Evolutionary conservation across 192 early-diverging fungal species (phyloP).

Genomic region (Entrophospora sp.): DNA sequence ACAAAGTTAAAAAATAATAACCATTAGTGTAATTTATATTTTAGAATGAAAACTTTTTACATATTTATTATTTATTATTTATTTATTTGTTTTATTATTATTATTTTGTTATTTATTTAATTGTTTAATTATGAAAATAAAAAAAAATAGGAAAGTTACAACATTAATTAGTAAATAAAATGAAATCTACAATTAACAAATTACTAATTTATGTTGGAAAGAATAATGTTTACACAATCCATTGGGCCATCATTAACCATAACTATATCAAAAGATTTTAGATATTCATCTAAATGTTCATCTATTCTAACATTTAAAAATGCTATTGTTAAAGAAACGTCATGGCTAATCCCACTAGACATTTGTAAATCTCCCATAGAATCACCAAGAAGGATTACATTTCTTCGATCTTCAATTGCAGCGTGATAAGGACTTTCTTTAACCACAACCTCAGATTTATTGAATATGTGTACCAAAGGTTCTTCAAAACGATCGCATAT

Average conservation of each 20-base stretch:
- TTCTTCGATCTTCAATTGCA: constrained; percentile 35
- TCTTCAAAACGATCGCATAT: constrained; percentile 50
- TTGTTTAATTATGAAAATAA: no score
- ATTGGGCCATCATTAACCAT: constrained; percentile 40
- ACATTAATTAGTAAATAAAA: no score
- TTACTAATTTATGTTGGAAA: no score
- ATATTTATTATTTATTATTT: no score
- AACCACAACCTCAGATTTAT: constrained; percentile 57
- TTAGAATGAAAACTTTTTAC: no score
- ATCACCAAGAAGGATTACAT: constrained; percentile 66
- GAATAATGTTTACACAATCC: constrained; percentile 11
- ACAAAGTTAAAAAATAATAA: no score
- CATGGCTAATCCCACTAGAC: constrained; percentile 49
- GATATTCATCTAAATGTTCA: constrained; percentile 38
- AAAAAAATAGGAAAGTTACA: no score
- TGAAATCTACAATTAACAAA: no score
- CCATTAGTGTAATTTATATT: no score
- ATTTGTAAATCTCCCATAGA: constrained; percentile 63
- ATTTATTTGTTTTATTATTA: no score
- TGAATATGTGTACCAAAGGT: constrained; percentile 65
- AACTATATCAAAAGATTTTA: constrained; percentile 57
- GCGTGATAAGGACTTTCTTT: constrained; percentile 35
- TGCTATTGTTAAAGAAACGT: constrained; percentile 54
- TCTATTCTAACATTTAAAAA: constrained; percentile 63
- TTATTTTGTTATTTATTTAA: no score